Base-by-base conservation (phyloP, 352 stramenopile species). In the Pythium rhizo-oryzae region DNA sequence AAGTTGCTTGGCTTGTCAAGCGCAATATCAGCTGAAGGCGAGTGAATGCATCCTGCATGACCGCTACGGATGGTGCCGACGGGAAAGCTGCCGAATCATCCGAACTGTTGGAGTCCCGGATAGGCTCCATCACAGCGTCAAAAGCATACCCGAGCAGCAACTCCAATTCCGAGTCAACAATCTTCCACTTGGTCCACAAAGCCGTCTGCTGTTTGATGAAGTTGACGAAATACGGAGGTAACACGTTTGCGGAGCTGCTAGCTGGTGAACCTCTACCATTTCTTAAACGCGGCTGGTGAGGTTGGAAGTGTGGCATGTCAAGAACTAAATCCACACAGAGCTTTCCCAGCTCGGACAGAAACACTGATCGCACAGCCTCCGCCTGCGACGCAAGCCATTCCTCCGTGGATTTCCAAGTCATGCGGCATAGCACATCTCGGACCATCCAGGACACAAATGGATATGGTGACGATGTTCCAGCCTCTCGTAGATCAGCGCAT, bases 161-260 rank as follows among this genome's bases (percentile, higher is more conserved):
- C 25, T 90, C 77, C 51, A 93, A 33, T 52, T 94, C 83, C 6
- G 52, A n/a, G 11, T 76, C 59, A 15, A 77, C 76, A 63, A 94
- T 82, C 57, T 84, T 91, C 85, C 85, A 94, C 46, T 90, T 92
- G 4, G 71, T 57, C 87, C 87, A 94, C 49, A 94, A 76, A 5
- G 62, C 25, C 1, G 75, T 71, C 67, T 93, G 87, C 58, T 93
- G 87, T 49, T 93, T 94, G 49, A 94, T 87, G 56, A 94, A 94
- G 53, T 94, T 94, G 24, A 94, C 81, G 55, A 94, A 93, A 60
- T 94, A 94, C 28, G 87, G 87, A 15, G 87, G 87, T 43, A 94
- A 65, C 15, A 87, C 84, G 56, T 92, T 93, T 21, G 70, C 81
- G 9, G 86, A 91, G 24, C 59, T 72, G 19, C 55, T 46, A 0